A percentile compares a stretch with the other conserved stretches of the same genome.
phyloP scores from a whole-genome alignment of 2,329 filamentous ascomycete species.

The Alternaria postmessia region DNA sequence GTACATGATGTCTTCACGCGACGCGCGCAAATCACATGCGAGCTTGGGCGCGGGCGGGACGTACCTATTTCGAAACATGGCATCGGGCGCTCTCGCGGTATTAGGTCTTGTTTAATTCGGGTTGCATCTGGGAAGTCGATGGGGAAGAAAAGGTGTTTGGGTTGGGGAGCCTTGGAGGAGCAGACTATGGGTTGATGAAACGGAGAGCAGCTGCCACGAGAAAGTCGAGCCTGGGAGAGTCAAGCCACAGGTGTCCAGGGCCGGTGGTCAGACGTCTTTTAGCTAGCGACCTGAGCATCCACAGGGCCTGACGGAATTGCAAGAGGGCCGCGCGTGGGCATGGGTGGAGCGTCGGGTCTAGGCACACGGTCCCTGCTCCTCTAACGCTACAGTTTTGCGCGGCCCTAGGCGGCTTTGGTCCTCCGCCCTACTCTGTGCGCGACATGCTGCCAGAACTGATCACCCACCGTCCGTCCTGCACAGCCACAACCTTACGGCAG shows the following conservation, averaged over 20 bases:
- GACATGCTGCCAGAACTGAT: conserved; percentile 20
- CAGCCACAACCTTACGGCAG: conserved; percentile 49
- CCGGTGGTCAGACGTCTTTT: conserved; percentile 48
- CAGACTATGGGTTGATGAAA: conserved; percentile 42
- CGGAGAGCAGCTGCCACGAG: conserved; percentile 45
- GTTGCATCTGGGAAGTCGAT: conserved; percentile 10
- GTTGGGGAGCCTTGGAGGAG: conserved; percentile 9
- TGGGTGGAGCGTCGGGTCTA: conserved; percentile 35
- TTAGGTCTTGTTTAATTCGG: neutral
- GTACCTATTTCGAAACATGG: conserved; percentile 59
- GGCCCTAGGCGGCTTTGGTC: conserved; percentile 22
- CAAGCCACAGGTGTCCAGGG: conserved; percentile 46
- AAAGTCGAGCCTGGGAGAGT: conserved; percentile 30
- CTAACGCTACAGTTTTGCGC: conserved; percentile 32
- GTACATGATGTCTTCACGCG: conserved; percentile 24
- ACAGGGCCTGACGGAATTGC: conserved; percentile 29
- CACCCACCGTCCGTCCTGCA: conserved; percentile 36
- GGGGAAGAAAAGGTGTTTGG: neutral
- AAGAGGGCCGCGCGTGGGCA: conserved; percentile 38
- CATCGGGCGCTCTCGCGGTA: conserved; percentile 17
- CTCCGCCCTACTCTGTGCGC: conserved; percentile 24
- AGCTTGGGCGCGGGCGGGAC: conserved; percentile 27
- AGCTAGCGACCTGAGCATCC: conserved; percentile 41
- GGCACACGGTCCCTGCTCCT: conserved; percentile 30
- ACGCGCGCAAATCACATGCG: conserved; percentile 39